Base-by-base conservation (phyloP, 495 filamentous ascomycete species). In the Pseudotulostoma volvatum region DNA sequence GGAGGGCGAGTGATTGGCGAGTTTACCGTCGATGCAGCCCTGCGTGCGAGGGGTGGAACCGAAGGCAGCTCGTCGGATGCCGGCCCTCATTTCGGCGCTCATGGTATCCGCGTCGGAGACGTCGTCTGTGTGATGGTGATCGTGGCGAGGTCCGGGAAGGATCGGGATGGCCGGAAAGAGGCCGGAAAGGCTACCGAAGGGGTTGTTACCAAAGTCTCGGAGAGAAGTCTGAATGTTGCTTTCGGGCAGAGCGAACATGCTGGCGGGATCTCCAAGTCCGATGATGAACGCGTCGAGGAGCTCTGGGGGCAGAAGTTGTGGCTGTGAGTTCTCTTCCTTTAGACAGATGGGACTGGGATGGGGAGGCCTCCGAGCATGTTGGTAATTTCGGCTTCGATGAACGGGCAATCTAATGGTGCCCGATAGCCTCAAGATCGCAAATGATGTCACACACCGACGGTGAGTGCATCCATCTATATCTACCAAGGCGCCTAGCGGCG, bases 371-470 rank as follows among this genome's bases (percentile, higher is more conserved):
- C n/a, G n/a, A n/a, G n/a, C n/a, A n/a, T n/a, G n/a, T n/a, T n/a
- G n/a, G n/a, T n/a, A n/a, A n/a, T n/a, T n/a, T n/a, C n/a, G n/a
- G n/a, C n/a, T n/a, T n/a, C n/a, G n/a, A n/a, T n/a, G n/a, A n/a
- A n/a, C n/a, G n/a, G n/a, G n/a, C n/a, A n/a, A n/a, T n/a, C n/a
- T n/a, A n/a, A n/a, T n/a, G n/a, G n/a, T n/a, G n/a, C n/a, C n/a
- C 7, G 0, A 37, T 45, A 78, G 74, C 32, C 77, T 97, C 15
- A 96, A 96, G 64, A 61, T 96, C 50, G 85, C 90, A 11, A 93
- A 96, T 58, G 92, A 96, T 61, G 78, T 94, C 45, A 94, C 86
- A 28, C 86, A 80, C 59, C 72, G 80, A 59, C 67, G 85, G 79
- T 83, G 63, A 44, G 56, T 30, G n/a, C n/a, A 34, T 16, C 32